phyloP scores from a whole-genome alignment of 129 eudicot genomes.

The Sambucus nigra region DNA sequence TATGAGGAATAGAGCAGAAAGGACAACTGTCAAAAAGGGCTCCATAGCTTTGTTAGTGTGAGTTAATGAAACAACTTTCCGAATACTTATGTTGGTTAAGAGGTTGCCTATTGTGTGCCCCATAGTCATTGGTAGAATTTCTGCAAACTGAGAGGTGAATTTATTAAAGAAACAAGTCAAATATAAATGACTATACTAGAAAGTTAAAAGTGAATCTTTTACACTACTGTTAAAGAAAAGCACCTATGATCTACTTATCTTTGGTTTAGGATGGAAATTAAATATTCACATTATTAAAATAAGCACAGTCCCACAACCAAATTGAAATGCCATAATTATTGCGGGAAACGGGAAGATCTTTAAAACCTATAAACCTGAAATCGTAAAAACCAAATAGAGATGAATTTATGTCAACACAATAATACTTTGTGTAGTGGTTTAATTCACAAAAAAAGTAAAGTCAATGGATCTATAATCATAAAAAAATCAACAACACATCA shows the following conservation, averaged over 20 bases:
- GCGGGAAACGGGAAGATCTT: conserved; percentile 73
- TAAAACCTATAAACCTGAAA: conserved; percentile 43
- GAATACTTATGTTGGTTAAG: conserved; percentile 78
- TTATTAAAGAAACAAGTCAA: conserved; percentile 1
- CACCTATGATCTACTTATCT: conserved; percentile 66
- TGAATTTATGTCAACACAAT: too few relatives aligned
- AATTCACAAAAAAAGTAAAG: too few relatives aligned
- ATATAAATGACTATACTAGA: not conserved
- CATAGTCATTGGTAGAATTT: conserved; percentile 44
- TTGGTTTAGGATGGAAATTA: conserved; percentile 72
- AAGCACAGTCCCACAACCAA: conserved; percentile 74
- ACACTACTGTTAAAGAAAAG: not conserved
- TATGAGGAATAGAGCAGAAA: conserved; percentile 54
- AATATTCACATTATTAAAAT: conserved; percentile 63
- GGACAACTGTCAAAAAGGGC: conserved; percentile 83
- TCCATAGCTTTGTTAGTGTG: conserved; percentile 98
- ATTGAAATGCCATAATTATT: conserved; percentile 73
- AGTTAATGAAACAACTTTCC: conserved; percentile 91
- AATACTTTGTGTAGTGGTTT: too few relatives aligned
- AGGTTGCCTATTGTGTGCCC: conserved; percentile 84
- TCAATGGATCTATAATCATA: too few relatives aligned
- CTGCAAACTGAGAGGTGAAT: conserved; percentile 34
- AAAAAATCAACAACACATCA: too few relatives aligned
- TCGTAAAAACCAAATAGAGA: too few relatives aligned
- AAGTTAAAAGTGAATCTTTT: not conserved